A percentile compares a stretch with the other conserved stretches of the same genome.
Evolutionary conservation across 768 basidiomycete genomes (phyloP).

Genomic region (Myochromella boudieri): DNA sequence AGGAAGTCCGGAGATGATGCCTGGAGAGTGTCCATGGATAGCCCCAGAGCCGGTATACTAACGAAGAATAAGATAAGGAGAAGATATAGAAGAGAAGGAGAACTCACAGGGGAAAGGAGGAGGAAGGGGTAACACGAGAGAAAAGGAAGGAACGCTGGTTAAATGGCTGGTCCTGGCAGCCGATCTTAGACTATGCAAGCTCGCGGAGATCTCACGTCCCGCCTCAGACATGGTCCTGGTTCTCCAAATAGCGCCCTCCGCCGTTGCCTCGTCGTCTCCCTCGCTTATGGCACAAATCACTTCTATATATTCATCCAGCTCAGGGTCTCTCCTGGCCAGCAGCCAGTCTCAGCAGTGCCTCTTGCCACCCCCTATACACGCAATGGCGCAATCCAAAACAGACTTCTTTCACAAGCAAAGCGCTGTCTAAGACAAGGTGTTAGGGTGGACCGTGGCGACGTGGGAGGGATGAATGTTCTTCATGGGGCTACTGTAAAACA

Average conservation of each 20-base stretch:
- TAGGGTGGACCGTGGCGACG: too few relatives aligned
- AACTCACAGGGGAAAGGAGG: not conserved
- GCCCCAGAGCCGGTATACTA: not conserved
- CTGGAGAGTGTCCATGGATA: slow-evolving; percentile 19
- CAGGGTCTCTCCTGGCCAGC: too few relatives aligned
- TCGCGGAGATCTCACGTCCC: slow-evolving; percentile 11
- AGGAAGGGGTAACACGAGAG: slow-evolving; percentile 10
- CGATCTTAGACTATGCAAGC: slow-evolving; percentile 13
- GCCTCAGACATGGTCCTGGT: slow-evolving; percentile 1
- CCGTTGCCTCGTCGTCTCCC: too few relatives aligned
- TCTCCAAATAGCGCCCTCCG: too few relatives aligned
- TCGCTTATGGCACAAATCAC: too few relatives aligned
- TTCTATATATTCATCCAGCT: too few relatives aligned
- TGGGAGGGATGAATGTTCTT: too few relatives aligned
- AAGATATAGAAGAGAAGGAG: not conserved
- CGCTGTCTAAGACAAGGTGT: slow-evolving; percentile 14
- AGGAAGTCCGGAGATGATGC: slow-evolving; percentile 15
- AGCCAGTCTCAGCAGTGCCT: too few relatives aligned
- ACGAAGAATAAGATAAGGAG: too few relatives aligned
- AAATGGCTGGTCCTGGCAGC: too few relatives aligned
- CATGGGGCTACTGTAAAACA: too few relatives aligned
- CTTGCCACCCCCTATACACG: not conserved
- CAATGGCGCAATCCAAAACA: slow-evolving; percentile 10
- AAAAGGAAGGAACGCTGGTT: too few relatives aligned
- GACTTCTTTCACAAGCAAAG: slow-evolving; percentile 13